Evolutionary conservation across 495 filamentous ascomycete species (phyloP).

Genomic region (Penicillium silybi): DNA sequence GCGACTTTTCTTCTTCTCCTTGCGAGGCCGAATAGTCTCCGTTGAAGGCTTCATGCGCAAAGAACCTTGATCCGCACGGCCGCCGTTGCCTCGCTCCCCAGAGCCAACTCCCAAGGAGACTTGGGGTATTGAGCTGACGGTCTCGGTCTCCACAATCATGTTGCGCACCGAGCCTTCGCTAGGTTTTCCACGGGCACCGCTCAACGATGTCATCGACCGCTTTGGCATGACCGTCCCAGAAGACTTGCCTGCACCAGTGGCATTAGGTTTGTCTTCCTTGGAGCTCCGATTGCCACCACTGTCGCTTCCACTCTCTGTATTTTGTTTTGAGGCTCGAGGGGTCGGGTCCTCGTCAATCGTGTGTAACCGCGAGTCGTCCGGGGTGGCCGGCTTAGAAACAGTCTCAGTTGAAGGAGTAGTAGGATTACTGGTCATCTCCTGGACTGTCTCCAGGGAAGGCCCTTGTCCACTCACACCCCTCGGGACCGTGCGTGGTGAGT

Average conservation of each 20-base stretch:
- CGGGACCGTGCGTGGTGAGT: conserved; percentile 36
- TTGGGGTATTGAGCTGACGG: conserved; percentile 86
- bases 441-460: conserved; percentile 82
- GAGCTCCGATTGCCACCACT: conserved; percentile 46
- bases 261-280: conserved; percentile 32
- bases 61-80: conserved; percentile 60
- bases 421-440: conserved; percentile 78
- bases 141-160: conserved; percentile 98
- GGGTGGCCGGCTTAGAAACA: conserved; percentile 27
- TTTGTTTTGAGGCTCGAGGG: conserved; percentile 30
- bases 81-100: conserved; percentile 53
- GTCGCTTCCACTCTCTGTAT: conserved; percentile 47
- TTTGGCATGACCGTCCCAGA: conserved; percentile 40
- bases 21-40: conserved; percentile 90
- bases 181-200: conserved; percentile 52
- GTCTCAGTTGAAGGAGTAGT: conserved; percentile 61
- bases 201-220: conserved; percentile 47
- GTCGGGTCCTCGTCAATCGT: conserved; percentile 41
- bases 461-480: conserved; percentile 63
- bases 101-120: conserved; percentile 70
- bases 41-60: conserved; percentile 82
- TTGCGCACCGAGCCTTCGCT: conserved; percentile 75
- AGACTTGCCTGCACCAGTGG: conserved; percentile 19
- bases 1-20: conserved; percentile 79
- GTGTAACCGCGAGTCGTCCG: conserved; percentile 33